Conservation (phyloP, 75 land plant species). For the Isoetes taiwanensis region DNA sequence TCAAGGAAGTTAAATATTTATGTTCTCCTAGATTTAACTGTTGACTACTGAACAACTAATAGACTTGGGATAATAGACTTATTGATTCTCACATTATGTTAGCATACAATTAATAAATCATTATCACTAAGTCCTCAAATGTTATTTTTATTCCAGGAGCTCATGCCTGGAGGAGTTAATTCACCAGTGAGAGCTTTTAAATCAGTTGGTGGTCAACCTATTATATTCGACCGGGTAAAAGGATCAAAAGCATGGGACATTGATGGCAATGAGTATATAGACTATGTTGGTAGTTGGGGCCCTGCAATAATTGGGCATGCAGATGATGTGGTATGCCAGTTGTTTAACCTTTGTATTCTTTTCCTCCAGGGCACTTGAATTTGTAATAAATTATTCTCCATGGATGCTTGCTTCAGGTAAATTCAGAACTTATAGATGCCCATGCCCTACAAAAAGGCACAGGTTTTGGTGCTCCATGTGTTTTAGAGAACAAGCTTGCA, state of each 20-base stretch:
- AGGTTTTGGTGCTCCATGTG: conserved; percentile 98
- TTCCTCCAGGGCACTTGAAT: no score
- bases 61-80: no score
- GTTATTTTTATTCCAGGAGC: no score
- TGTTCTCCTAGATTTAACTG: no score
- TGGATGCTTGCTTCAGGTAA: no score
- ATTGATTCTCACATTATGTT: no score
- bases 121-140: no score
- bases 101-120: no score
- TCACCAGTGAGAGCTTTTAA: conserved; percentile 98
- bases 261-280: conserved; percentile 91
- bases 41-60: no score
- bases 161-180: conserved; percentile 99
- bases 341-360: not conserved
- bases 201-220: conserved; percentile 95
- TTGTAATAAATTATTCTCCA: no score
- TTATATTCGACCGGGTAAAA: conserved; percentile 85
- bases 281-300: conserved; percentile 98
- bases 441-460: conserved; percentile 95
- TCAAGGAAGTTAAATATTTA: no score
- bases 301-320: conserved; percentile 97
- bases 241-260: conserved; percentile 82
- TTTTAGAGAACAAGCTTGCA: conserved; percentile 67
- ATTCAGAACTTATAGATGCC: conserved; percentile 74
- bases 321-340: conserved; percentile 59